Percentiles rank a stretch among this genome's conserved stretches.
Evolutionary conservation across 2,329 filamentous ascomycete species (phyloP).

Genomic region (Lasiodiplodia gonubiensis): DNA sequence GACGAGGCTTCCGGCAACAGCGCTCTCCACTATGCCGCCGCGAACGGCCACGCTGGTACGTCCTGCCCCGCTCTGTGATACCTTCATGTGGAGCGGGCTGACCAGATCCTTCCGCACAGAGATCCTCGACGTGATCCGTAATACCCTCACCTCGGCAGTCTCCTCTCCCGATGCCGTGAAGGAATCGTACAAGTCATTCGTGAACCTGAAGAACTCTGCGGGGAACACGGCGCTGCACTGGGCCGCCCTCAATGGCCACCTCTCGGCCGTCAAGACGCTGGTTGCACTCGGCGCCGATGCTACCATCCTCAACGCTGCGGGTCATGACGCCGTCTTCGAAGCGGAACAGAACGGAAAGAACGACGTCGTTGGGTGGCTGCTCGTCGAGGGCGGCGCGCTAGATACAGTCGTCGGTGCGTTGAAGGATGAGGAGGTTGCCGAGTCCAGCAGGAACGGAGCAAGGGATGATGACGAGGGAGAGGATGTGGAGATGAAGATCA

Average conservation of each 20-base stretch:
- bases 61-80: background rate
- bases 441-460: conserved; percentile 22
- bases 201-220: conserved; percentile 75
- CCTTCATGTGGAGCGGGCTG: background rate
- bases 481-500: conserved; percentile 30
- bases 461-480: conserved; percentile 31
- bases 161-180: conserved; percentile 33
- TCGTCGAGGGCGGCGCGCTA: conserved; percentile 53
- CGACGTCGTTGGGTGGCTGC: conserved; percentile 55
- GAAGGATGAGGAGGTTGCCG: conserved; percentile 39
- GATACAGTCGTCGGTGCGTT: conserved; percentile 43
- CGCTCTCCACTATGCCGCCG: conserved; percentile 86
- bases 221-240: conserved; percentile 94
- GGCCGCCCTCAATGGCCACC: conserved; percentile 88
- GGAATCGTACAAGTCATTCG: conserved; percentile 49
- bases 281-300: conserved; percentile 79
- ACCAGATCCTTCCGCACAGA: conserved; percentile 33
- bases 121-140: conserved; percentile 39
- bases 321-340: conserved; percentile 67
- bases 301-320: conserved; percentile 78
- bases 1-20: conserved; percentile 80
- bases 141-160: conserved; percentile 30
- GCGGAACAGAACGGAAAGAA: conserved; percentile 57
- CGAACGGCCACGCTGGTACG: conserved; percentile 82
- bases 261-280: conserved; percentile 78